Base-by-base conservation (phyloP, 2,329 filamentous ascomycete species). In the Aureobasidium vineae region DNA sequence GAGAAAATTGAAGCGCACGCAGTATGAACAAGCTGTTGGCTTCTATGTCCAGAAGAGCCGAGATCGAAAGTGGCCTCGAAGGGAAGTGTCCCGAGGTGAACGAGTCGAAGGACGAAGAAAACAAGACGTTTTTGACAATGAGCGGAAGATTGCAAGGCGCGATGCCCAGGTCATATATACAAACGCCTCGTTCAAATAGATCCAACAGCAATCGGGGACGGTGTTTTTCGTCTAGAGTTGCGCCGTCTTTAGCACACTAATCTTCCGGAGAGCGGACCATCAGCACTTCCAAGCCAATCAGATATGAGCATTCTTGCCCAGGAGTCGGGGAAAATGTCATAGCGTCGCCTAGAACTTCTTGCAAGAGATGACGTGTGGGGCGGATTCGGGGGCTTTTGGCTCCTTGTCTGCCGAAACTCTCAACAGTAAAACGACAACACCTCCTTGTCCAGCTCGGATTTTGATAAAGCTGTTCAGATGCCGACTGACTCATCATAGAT, bases 401-500 rank as follows among this genome's bases (percentile, higher is more conserved):
- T 28, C 43, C 59, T 19, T 45, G 10, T 8, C 59, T 63, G 43
- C 59, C 59, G 59, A 50, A 63, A 50, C 43, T 21, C 57, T 63
- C 59, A 50, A 63, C 45, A 63, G n/a, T 50, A 50, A 50, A 50
- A 50, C 45, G 33, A 50, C 59, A 63, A 63, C 43, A 63, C 21
- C 50, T 43, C 41, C 59, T 33, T 26, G 33, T n/a, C 28, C 31
- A 26, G 43, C 59, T 63, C 59, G 59, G 59, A 63, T 63, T 63
- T 63, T 63, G 59, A 63, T 63, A 63, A 40, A 40, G 2, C 21
- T 6, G 8, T 7, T 1, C 59, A 23, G 43, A 50, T 63, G 59
- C 59, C 59, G 59, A 63, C 13, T 63, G 59, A 50, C 21, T 63
- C 33, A 41, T 50, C 59, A 40, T 38, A 43, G 23, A 40, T 19